Conservation (phyloP, 345 rosid species). For the Limnanthes douglasii region DNA sequence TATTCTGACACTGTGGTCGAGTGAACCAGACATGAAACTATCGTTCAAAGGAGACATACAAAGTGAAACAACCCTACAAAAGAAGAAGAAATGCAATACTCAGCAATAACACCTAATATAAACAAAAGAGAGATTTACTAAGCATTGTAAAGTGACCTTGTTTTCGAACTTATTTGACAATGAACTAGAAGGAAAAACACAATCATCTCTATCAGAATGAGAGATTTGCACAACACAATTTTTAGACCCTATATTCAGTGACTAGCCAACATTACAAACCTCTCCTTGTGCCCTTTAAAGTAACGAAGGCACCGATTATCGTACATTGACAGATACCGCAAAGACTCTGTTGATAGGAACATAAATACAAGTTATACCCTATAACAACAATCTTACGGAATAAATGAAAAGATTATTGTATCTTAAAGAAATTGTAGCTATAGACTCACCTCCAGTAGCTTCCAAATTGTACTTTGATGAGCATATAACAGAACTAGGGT, state of each 20-base stretch:
- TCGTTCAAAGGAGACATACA: slow-evolving; percentile 96
- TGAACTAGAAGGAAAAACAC: not conserved
- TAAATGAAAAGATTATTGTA: not conserved
- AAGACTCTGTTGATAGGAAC: slow-evolving; percentile 38
- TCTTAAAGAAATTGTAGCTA: not conserved
- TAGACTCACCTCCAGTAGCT: slow-evolving; percentile 54
- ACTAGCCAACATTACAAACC: slow-evolving; percentile 41
- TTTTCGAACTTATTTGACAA: too few species aligned
- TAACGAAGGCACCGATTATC: slow-evolving; percentile 96
- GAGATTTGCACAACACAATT: too few species aligned
- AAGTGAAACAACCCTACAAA: slow-evolving; percentile 78
- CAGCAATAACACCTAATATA: not conserved
- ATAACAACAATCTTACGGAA: not conserved
- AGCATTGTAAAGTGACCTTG: not conserved
- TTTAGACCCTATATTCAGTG: too few species aligned
- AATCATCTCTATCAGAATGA: too few species aligned
- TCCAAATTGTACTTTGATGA: slow-evolving; percentile 69
- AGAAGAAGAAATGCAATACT: slow-evolving; percentile 1
- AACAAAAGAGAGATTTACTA: slow-evolving; percentile 4
- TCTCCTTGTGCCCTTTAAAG: slow-evolving; percentile 94
- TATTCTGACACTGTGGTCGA: slow-evolving; percentile 79
- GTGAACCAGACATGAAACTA: slow-evolving; percentile 98
- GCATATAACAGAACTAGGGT: slow-evolving; percentile 90
- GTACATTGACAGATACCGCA: slow-evolving; percentile 88
- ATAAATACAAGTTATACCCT: not conserved